Conservation (phyloP, 2,329 filamentous ascomycete species). For the Aspergillus thermomutatus region DNA sequence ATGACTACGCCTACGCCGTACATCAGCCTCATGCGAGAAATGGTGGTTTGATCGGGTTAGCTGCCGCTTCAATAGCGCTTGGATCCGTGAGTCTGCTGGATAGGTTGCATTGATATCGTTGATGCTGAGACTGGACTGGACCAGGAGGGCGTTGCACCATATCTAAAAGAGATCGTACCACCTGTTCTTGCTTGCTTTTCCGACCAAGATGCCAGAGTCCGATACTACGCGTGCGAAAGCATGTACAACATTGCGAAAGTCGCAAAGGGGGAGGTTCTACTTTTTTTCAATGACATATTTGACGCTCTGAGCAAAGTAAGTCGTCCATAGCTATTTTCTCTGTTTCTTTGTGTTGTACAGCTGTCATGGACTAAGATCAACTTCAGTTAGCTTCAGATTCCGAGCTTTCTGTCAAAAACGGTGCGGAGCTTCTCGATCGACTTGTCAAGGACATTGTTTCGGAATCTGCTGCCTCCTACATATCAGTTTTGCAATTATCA, state of each 20-base stretch:
- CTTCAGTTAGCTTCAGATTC: conserved; percentile 85
- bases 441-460: conserved; percentile 95
- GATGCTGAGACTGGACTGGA: conserved; percentile 9
- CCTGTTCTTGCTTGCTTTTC: conserved; percentile 96
- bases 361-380: conserved; percentile 12
- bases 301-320: conserved; percentile 91
- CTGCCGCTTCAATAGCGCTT: conserved; percentile 91
- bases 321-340: neutral
- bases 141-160: conserved; percentile 79
- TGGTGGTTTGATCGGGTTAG: conserved; percentile 90
- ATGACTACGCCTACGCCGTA: conserved; percentile 95
- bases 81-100: conserved; percentile 67
- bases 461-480: conserved; percentile 90
- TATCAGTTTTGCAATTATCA: conserved; percentile 74
- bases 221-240: conserved; percentile 98
- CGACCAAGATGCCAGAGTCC: conserved; percentile 93
- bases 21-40: conserved; percentile 96
- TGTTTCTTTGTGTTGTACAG: neutral
- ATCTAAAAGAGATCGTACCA: conserved; percentile 89
- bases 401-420: conserved; percentile 96
- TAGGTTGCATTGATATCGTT: neutral
- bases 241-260: conserved; percentile 99
- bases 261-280: conserved; percentile 91
- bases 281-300: conserved; percentile 98
- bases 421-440: conserved; percentile 89